Percentiles rank a stretch among this genome's conserved stretches.
phyloP scores from a whole-genome alignment of 2,329 filamentous ascomycete genomes.

The Aspergillus candidus region DNA sequence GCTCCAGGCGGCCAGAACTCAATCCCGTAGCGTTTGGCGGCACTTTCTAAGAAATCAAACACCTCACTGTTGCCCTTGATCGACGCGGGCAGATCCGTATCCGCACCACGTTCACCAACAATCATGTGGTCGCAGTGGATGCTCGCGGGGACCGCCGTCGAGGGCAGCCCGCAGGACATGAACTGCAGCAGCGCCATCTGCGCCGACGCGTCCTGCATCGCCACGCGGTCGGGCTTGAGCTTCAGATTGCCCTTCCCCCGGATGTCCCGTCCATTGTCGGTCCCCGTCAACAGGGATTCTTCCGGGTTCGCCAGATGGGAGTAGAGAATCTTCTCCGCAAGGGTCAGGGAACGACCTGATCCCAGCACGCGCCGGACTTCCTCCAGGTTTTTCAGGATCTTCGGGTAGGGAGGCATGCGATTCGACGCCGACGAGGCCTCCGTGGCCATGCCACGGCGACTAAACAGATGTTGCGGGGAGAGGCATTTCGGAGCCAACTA shows the following conservation, averaged over 20 bases:
- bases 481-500: conserved; percentile 31
- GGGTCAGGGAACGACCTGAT: conserved; percentile 59
- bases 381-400: conserved; percentile 69
- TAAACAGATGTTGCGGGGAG: conserved; percentile 24
- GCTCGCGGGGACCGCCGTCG: conserved; percentile 88
- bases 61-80: conserved; percentile 94
- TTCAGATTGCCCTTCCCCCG: conserved; percentile 88
- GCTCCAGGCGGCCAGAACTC: conserved; percentile 94
- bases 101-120: conserved; percentile 84
- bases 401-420: conserved; percentile 72
- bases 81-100: conserved; percentile 74
- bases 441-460: conserved; percentile 32
- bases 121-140: conserved; percentile 99
- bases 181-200: conserved; percentile 99
- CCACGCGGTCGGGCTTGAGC: conserved; percentile 93
- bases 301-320: conserved; percentile 86
- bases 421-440: conserved; percentile 36
- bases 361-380: conserved; percentile 71
- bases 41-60: conserved; percentile 93
- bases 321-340: conserved; percentile 98
- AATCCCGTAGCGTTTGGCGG: conserved; percentile 83
- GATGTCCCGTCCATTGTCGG: conserved; percentile 75
- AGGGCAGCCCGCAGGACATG: conserved; percentile 89
- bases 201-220: conserved; percentile 97
- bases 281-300: conserved; percentile 76